Evolutionary conservation across 768 basidiomycete species (phyloP), one percentile per base, ranked within the genome.

Genomic region (Harrya chromipes): DNA sequence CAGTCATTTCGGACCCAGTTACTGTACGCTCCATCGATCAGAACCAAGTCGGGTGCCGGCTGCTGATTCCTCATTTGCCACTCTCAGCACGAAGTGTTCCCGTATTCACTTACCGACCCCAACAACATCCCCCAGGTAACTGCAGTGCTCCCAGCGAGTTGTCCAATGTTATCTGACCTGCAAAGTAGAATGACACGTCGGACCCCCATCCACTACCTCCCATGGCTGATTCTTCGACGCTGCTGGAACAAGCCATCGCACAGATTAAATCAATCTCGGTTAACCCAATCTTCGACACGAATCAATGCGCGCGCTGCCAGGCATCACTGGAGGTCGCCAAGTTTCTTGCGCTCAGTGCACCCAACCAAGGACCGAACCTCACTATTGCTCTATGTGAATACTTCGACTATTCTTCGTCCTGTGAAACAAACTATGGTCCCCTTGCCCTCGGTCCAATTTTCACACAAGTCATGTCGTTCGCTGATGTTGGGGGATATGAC

Each of bases 1-100:
- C 87, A n/a, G 75, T 87, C 50, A 77, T 90, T 33, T 79, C 85
- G 13, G 87, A 90, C 61, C 83, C 85, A 9, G 78, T 87, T 27
- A 76, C 77, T 23, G 87, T 86, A 43, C 43, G 67, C 47, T 6
- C 7, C 31, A 6, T 43, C 9, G 42, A 9, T 17, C n/a, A 31
- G 12, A 29, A 16, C 44, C 48, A 52, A 59, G 10, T 17, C 36
- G 0, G 12, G 31, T 14, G 31, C 12, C 10, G 29, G 6, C 6
- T 20, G 19, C 23, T 51, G 17, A 57, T 34, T 19, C n/a, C 44
- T 31, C 39, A 33, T 43, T 20, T 21, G 12, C 37, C 39, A 42
- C 53, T 50, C 46, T 46, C 50, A 86, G 84, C 77, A 83, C 60
- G 56, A 74, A 57, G 74, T 70, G 4, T 90, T 83, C 58, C 80